phyloP scores from a whole-genome alignment of 2,329 filamentous ascomycete species.

The Raffaelea deltoideospora region DNA sequence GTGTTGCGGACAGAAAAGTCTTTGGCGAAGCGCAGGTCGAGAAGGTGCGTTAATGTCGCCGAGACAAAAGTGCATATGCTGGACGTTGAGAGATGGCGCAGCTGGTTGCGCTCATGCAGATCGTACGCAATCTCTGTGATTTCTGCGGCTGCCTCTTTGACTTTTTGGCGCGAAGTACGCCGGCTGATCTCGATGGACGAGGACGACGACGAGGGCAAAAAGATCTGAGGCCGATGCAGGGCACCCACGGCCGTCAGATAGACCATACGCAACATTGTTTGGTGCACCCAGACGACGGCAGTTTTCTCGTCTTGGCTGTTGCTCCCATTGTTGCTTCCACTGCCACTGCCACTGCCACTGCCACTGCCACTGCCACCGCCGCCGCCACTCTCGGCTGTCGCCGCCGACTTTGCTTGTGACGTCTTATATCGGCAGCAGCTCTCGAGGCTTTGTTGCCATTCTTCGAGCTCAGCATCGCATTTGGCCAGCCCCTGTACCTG shows the following conservation, averaged over 20 bases:
- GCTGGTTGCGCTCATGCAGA: neutral
- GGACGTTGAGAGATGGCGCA: conserved; percentile 2
- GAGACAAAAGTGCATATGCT: conserved; percentile 2
- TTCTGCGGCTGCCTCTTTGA: neutral
- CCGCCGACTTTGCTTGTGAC: too few species aligned
- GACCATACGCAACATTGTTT: neutral
- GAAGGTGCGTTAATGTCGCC: conserved; percentile 3
- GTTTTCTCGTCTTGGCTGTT: too few species aligned
- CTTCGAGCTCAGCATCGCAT: conserved; percentile 1
- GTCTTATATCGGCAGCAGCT: neutral
- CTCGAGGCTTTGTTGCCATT: neutral
- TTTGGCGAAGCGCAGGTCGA: conserved; percentile 1
- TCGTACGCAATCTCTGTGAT: neutral
- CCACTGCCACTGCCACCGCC: too few species aligned
- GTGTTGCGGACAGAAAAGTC: conserved; percentile 1
- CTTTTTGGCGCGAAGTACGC: neutral
- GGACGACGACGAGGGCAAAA: too few species aligned
- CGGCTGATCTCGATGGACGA: neutral
- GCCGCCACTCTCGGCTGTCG: too few species aligned
- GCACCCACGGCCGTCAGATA: neutral
- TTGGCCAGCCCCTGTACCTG: neutral
- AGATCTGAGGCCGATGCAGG: neutral
- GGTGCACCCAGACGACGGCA: neutral
- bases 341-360: neutral
- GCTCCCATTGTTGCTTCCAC: too few species aligned